These are phyloP conservation scores for Phytophthora cajani DNA, from an alignment of 352 stramenopile genomes.

Conservation along the genomic window DNA sequence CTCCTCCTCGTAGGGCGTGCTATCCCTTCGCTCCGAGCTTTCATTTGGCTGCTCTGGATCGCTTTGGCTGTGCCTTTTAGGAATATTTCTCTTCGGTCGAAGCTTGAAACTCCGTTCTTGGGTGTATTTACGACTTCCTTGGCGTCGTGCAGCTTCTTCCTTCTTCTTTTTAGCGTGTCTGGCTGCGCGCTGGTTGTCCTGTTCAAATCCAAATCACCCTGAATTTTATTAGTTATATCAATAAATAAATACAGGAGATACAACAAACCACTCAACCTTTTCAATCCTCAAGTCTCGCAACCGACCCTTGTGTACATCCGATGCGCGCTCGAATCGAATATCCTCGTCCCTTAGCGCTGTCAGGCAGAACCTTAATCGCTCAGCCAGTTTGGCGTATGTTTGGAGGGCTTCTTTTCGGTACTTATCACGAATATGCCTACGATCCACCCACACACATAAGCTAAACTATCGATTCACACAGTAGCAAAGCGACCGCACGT, in stretches of 20 bases:
- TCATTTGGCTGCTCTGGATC: not conserved
- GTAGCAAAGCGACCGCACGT: not conserved
- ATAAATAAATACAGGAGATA: too few species aligned
- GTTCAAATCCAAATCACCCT: not conserved
- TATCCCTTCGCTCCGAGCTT: not conserved
- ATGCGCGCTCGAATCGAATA: not conserved
- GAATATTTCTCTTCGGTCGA: slow-evolving; percentile 19
- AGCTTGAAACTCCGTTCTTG: slow-evolving; percentile 26
- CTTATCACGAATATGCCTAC: slow-evolving; percentile 35
- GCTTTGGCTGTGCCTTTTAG: not conserved
- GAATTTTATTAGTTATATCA: not conserved
- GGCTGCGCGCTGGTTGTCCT: slow-evolving; percentile 39
- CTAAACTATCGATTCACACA: not conserved
- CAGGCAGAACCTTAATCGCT: slow-evolving; percentile 16
- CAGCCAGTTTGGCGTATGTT: slow-evolving; percentile 11
- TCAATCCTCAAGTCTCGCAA: slow-evolving; percentile 21
- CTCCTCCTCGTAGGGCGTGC: not conserved
- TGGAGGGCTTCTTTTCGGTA: slow-evolving; percentile 31
- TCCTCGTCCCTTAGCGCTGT: slow-evolving; percentile 12
- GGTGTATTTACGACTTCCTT: slow-evolving; percentile 38
- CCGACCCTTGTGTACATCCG: slow-evolving; percentile 6
- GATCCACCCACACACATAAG: not conserved
- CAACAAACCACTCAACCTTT: slow-evolving; percentile 26
- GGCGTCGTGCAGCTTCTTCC: slow-evolving; percentile 28
- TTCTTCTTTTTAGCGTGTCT: slow-evolving; percentile 30